These are phyloP conservation scores for Trichoderma reesei DNA, from an alignment of 495 filamentous ascomycete species.

Conservation along the genomic window DNA sequence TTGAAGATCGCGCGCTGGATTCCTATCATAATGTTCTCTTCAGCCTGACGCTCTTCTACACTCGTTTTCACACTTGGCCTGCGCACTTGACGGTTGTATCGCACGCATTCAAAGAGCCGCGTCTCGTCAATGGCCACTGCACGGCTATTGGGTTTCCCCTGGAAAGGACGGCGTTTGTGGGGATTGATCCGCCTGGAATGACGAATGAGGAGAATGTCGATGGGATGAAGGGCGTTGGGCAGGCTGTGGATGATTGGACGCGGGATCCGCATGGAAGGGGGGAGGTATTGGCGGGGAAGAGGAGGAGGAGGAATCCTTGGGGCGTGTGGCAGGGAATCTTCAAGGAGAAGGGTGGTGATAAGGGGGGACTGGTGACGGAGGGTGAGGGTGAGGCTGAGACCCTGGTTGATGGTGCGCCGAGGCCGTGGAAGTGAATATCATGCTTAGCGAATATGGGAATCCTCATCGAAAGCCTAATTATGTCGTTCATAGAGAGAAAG, in stretches of 20 bases:
- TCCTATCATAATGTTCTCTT: slow-evolving; percentile 73
- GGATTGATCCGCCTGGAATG: slow-evolving; percentile 57
- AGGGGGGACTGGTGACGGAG: slow-evolving; percentile 25
- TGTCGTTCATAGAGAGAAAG: too few species aligned
- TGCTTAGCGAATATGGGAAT: too few species aligned
- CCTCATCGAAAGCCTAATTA: too few species aligned
- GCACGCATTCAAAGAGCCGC: slow-evolving; percentile 60
- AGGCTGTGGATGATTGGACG: slow-evolving; percentile 37
- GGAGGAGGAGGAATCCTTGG: slow-evolving; percentile 41
- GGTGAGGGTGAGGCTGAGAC: slow-evolving; percentile 22
- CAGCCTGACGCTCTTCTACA: slow-evolving; percentile 51
- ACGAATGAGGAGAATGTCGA: slow-evolving; percentile 25
- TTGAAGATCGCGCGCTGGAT: slow-evolving; percentile 63
- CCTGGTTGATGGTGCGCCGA: slow-evolving; percentile 22
- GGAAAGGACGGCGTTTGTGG: slow-evolving; percentile 42
- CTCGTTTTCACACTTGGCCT: slow-evolving; percentile 38
- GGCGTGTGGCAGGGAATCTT: slow-evolving; percentile 30
- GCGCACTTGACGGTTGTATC: slow-evolving; percentile 54
- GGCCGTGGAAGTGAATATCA: slow-evolving; percentile 25
- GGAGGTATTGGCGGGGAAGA: slow-evolving; percentile 36
- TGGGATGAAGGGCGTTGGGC: slow-evolving; percentile 29
- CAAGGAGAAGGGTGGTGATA: slow-evolving; percentile 15
- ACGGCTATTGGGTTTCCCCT: slow-evolving; percentile 49
- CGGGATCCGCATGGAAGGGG: slow-evolving; percentile 39
- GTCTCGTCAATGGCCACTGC: slow-evolving; percentile 61